Evolutionary conservation across 805 yeast species (phyloP).

Genomic region (Kluyveromyces aestuarii): DNA sequence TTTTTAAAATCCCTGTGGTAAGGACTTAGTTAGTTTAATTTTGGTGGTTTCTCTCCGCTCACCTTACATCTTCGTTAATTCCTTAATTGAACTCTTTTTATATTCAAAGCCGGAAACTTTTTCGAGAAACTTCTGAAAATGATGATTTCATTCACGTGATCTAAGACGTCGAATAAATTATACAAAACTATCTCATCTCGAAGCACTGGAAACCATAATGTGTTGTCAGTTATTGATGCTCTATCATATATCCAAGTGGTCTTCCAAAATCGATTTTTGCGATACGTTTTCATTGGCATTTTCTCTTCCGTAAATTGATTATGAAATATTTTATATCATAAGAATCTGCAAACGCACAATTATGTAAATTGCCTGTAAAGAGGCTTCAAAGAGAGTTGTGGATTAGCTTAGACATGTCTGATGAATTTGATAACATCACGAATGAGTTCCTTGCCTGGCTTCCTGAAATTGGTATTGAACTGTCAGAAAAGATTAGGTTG

Average conservation of each 20-base stretch:
- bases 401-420: conserved; percentile 5
- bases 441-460: conserved; percentile 39
- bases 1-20: background rate
- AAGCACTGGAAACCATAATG: background rate
- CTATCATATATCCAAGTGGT: background rate
- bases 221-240: no score
- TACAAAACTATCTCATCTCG: background rate
- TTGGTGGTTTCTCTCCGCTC: no score
- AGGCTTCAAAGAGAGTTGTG: background rate
- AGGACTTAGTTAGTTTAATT: background rate
- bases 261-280: background rate
- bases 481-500: conserved; percentile 51
- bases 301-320: background rate
- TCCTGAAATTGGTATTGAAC: conserved; percentile 15
- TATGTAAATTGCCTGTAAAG: no score
- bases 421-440: conserved; percentile 28
- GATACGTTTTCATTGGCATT: background rate
- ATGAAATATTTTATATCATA: background rate
- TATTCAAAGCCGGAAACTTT: conserved; percentile 6
- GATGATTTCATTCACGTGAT: background rate
- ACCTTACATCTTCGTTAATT: no score
- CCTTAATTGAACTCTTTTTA: conserved; percentile 2
- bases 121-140: conserved; percentile 2
- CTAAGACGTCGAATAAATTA: background rate
- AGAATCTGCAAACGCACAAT: background rate